Base-by-base conservation (phyloP, 177 flowering plant genomes). In the Vitis hybrid region DNA sequence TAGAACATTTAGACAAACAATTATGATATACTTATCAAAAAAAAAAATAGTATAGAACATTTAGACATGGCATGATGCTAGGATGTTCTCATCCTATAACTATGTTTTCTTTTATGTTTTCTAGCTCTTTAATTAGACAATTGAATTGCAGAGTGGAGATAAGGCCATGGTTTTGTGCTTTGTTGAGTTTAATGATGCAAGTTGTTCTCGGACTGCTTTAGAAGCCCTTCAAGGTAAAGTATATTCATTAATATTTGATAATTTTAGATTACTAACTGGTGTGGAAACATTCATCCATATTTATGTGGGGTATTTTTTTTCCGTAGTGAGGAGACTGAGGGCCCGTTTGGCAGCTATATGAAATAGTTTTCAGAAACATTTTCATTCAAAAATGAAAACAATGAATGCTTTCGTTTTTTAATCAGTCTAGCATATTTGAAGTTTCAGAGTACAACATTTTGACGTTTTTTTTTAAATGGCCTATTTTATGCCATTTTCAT, bases 151-250 rank as follows among this genome's bases (percentile, higher is more conserved):
- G 95, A 73, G 70, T 70, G 89, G 86, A 75, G 94, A 90, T 64
- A 86, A 81, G 77, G 91, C 91, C 14, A 78, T 66, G 81, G 97
- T 92, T 38, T 64, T 88, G 66, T 92, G 97, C 78, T 92, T 92
- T 84, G 92, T 92, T 11, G 97, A 90, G 81, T 92, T 90, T 71
- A 66, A 51, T 73, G 90, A 92, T 76, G 73, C 86, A 6, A 90
- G 86, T 33, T 87, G 87, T 79, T 93, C 97, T 59, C 38, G 75
- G 61, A 90, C 95, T 72, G 92, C 95, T 58, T 65, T 89, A 83
- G 87, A 88, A 72, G 95, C 97, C 67, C 93, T 92, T 69, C 93
- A 92, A 87, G 92, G 85, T 82, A 74, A 66, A 50, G 18, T 4
- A 15, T 44, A 11, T 55, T 33, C 19, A 17, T 5, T 11, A 59